Evolutionary conservation across 2,329 filamentous ascomycete species (phyloP).

Genomic region (Helotiales sp.): DNA sequence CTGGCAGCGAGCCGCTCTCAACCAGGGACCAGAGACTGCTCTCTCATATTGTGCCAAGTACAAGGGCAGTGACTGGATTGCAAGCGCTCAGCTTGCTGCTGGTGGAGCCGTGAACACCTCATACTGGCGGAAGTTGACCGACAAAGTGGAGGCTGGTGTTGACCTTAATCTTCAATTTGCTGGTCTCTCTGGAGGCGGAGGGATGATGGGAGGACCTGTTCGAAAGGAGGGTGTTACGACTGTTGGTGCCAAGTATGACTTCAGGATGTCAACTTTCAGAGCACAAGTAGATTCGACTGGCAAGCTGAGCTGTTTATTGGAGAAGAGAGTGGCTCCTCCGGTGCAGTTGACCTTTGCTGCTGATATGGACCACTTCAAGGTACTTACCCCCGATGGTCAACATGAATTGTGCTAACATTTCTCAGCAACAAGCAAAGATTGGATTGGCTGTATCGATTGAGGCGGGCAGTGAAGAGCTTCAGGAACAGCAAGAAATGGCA

Average conservation of each 20-base stretch:
- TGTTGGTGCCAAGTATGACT: conserved; percentile 96
- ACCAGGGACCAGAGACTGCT: conserved; percentile 85
- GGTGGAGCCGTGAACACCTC: conserved; percentile 86
- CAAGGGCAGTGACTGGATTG: conserved; percentile 90
- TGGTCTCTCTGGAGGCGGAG: conserved; percentile 57
- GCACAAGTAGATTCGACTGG: conserved; percentile 95
- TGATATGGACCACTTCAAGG: conserved; percentile 94
- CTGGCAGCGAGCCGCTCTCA: conserved; percentile 85
- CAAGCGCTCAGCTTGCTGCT: conserved; percentile 77
- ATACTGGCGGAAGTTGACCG: conserved; percentile 91
- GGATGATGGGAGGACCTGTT: conserved; percentile 72
- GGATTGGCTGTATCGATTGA: conserved; percentile 93
- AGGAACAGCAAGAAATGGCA: conserved; percentile 73
- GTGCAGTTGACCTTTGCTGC: conserved; percentile 94
- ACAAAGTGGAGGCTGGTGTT: conserved; percentile 94
- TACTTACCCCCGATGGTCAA: conserved; percentile 41
- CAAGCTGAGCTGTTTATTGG: conserved; percentile 87
- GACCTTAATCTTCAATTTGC: conserved; percentile 88
- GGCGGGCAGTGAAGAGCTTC: conserved; percentile 78
- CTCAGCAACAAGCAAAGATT: conserved; percentile 89
- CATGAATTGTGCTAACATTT: conserved; percentile 32
- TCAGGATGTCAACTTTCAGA: conserved; percentile 91
- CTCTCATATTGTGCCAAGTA: conserved; percentile 91
- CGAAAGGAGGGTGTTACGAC: conserved; percentile 89
- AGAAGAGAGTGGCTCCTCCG: conserved; percentile 92